Evolutionary conservation across 2,329 filamentous ascomycete genomes (phyloP).

Genomic region (Fusarium annulatum): DNA sequence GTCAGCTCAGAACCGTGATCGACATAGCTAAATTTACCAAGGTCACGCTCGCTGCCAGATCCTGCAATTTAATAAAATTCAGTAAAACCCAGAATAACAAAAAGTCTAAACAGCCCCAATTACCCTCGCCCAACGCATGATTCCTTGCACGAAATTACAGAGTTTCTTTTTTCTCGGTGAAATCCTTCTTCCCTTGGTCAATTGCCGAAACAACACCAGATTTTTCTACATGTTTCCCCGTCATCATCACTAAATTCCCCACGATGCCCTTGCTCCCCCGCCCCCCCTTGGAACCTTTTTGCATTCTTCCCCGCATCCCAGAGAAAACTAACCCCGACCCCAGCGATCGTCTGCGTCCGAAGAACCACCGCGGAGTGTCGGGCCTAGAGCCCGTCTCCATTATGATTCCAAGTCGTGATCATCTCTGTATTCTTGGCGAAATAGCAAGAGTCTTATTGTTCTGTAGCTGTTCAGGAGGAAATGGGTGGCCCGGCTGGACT

Average conservation of each 20-base stretch:
- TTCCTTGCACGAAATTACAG: background rate
- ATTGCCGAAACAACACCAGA: constrained; percentile 20
- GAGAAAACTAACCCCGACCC: constrained; percentile 8
- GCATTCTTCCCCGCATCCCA: constrained; percentile 32
- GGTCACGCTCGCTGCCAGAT: background rate
- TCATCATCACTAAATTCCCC: background rate
- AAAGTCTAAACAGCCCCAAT: background rate
- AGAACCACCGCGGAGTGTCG: constrained; percentile 38
- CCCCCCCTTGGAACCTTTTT: background rate
- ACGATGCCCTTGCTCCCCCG: no score
- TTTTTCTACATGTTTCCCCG: background rate
- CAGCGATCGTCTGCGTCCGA: constrained; percentile 32
- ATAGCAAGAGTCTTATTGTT: constrained; percentile 17
- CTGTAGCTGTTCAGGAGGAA: background rate
- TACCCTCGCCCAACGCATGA: background rate
- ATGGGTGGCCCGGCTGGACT: background rate
- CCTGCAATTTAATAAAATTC: background rate
- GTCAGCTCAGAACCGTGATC: constrained; percentile 27
- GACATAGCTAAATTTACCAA: constrained; percentile 21
- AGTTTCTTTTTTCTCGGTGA: background rate
- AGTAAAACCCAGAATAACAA: background rate
- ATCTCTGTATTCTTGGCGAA: background rate
- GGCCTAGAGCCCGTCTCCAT: constrained; percentile 32
- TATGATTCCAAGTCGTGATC: background rate
- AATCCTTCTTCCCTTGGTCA: background rate